Conservation (phyloP, 352 stramenopile genomes). For the Phytophthora hybrid region DNA sequence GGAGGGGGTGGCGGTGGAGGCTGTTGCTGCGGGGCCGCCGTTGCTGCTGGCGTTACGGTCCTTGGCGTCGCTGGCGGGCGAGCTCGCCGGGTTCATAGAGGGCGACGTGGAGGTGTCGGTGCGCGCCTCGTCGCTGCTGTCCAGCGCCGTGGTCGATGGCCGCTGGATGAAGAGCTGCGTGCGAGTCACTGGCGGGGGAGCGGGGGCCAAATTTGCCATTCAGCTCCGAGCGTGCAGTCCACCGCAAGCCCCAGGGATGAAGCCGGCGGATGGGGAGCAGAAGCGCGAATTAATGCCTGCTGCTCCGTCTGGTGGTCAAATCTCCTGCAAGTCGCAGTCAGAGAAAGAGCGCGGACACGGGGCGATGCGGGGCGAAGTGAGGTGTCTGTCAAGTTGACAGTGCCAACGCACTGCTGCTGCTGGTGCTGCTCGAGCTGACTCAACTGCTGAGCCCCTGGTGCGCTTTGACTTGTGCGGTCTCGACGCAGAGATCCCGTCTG, state of each 20-base stretch:
- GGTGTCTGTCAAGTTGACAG: conserved; percentile 17
- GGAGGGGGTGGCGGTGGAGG: neutral
- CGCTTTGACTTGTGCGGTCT: too few relatives aligned
- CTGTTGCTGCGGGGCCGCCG: neutral
- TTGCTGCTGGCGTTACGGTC: conserved; percentile 4
- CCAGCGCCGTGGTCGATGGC: conserved; percentile 25
- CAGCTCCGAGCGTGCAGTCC: conserved; percentile 30
- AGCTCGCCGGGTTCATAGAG: conserved; percentile 40
- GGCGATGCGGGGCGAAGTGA: neutral
- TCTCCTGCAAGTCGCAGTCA: conserved; percentile 21
- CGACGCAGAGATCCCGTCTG: conserved; percentile 19
- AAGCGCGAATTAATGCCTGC: conserved; percentile 30
- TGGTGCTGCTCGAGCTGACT: neutral
- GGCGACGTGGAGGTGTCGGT: conserved; percentile 47
- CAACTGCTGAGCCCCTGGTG: conserved; percentile 4
- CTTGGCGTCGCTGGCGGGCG: conserved; percentile 29
- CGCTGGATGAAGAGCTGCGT: conserved; percentile 34
- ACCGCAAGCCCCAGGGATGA: conserved; percentile 19
- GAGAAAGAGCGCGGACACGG: conserved; percentile 20
- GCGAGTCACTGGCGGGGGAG: conserved; percentile 26
- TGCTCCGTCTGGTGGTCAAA: conserved; percentile 37
- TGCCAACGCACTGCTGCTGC: neutral
- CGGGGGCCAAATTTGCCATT: conserved; percentile 42
- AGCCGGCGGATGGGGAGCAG: conserved; percentile 36
- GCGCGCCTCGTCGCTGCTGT: conserved; percentile 51